A percentile compares a stretch with the other conserved stretches of the same genome.
These are phyloP conservation scores for Venturia nashicola DNA, from an alignment of 2,329 filamentous ascomycete species.

Conservation along the genomic window DNA sequence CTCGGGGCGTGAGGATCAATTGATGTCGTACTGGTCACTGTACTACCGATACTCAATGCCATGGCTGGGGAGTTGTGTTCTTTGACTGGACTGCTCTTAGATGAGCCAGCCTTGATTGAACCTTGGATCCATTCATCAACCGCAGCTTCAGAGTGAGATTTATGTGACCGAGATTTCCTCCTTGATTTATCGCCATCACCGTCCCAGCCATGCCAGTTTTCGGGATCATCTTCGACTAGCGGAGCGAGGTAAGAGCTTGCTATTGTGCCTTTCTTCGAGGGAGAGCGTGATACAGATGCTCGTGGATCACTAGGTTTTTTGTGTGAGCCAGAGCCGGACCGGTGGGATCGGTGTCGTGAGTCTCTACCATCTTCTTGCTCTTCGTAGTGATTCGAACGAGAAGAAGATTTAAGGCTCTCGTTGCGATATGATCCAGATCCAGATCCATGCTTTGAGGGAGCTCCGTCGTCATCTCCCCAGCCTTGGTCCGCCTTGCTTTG, in stretches of 20 bases:
- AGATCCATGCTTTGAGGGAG: not conserved
- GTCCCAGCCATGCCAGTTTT: constrained; percentile 3
- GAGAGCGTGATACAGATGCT: not conserved
- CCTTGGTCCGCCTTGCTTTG: not conserved
- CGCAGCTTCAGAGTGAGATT: not conserved
- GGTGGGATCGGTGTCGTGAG: not conserved
- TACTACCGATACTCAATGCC: not conserved
- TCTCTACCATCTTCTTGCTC: not conserved
- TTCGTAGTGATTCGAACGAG: not conserved
- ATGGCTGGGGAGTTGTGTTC: not conserved
- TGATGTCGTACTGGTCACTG: not conserved
- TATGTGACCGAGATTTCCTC: not conserved
- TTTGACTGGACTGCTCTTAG: not conserved
- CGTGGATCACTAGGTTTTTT: not conserved
- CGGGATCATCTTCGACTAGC: constrained; percentile 6
- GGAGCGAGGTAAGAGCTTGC: constrained; percentile 1
- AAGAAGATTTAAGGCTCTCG: not conserved
- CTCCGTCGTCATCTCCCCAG: not conserved
- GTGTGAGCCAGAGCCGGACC: not conserved
- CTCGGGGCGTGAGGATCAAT: not conserved
- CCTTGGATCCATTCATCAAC: constrained; percentile 2
- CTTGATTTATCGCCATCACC: not conserved
- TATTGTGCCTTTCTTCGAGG: not conserved
- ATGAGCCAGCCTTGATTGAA: not conserved
- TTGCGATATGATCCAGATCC: not conserved